These are phyloP conservation scores for Trametes coccinea DNA, from an alignment of 768 basidiomycete genomes.

Conservation along the genomic window DNA sequence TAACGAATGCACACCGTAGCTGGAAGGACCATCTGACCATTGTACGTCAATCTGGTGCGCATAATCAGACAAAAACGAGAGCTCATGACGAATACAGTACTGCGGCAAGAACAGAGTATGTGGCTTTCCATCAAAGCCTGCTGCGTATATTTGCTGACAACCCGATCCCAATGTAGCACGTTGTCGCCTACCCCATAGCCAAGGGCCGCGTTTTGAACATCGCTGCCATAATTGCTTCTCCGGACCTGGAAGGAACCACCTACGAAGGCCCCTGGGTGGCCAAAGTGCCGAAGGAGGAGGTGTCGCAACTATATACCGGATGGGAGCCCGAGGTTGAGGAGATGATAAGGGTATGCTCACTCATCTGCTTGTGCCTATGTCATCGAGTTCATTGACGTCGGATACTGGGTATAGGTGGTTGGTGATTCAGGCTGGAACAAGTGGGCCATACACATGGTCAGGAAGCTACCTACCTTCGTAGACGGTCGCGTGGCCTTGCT, in stretches of 20 bases:
- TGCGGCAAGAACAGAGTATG: constrained; percentile 16
- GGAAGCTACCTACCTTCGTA: constrained; percentile 41
- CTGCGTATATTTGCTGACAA: background rate
- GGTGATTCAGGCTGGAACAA: constrained; percentile 33
- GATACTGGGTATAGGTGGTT: constrained; percentile 13
- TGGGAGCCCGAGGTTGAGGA: constrained; percentile 16
- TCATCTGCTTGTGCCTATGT: no score
- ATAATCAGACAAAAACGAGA: background rate
- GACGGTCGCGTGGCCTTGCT: constrained; percentile 43
- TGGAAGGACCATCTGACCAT: background rate
- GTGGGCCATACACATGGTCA: constrained; percentile 48
- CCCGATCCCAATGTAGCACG: background rate
- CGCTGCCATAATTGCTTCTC: background rate
- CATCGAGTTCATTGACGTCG: no score
- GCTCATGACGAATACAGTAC: background rate
- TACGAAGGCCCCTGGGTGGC: constrained; percentile 12
- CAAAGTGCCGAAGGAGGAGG: background rate
- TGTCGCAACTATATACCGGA: background rate
- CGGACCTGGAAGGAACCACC: background rate
- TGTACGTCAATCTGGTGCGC: background rate
- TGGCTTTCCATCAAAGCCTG: background rate
- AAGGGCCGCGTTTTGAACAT: constrained; percentile 11
- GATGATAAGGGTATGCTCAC: no score
- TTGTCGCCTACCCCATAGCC: constrained; percentile 16
- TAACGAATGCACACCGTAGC: background rate